Base-by-base conservation (phyloP, 148 eudicot genomes). In the Cornus kousa region DNA sequence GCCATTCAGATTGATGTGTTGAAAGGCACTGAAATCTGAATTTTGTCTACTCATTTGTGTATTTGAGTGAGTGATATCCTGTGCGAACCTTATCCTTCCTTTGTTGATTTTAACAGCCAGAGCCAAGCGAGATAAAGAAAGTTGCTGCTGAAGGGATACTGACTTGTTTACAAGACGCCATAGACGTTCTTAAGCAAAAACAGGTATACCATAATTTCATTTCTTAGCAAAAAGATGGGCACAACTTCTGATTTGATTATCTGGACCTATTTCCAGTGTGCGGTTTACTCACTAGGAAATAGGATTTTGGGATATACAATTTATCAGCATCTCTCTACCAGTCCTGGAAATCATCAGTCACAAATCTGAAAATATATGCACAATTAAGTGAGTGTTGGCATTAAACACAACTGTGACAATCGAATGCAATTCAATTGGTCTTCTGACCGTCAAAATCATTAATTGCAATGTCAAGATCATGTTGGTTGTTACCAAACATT, bases 121-220 rank as follows among this genome's bases (percentile, higher is more conserved):
- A 90, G 79, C 80, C 91, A 39, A 73, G 89, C 67, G 97, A 93
- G 85, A 88, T 93, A 67, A 88, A 82, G 85, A 88, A 85, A 70
- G 89, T 96, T 57, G 98, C 99, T 73, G 92, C 95, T 72, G 97
- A 91, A 86, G 99, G 99, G 75, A 88, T 96, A 71, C 80, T 96
- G 77, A 86, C 92, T 28, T 96, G 97, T 86, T 85, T 96, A 69
- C 92, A 96, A 64, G 97, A 96, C 73, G 93, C 97, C 43, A 86
- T 92, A 80, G 95, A 90, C 80, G 81, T 87, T 80, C 93, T 96
- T 50, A 77, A 89, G 79, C 83, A 90, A 73, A 83, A 90, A 14
- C 87, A 89, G 97, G 99, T 93, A 88, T n/a, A 39, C 13, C 9
- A 19, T 67, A 43, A 8, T 32, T 53, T 81, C 60, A 9, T 37